phyloP scores from a whole-genome alignment of 139 green algal genomes.

The Asterochloris sp. region DNA sequence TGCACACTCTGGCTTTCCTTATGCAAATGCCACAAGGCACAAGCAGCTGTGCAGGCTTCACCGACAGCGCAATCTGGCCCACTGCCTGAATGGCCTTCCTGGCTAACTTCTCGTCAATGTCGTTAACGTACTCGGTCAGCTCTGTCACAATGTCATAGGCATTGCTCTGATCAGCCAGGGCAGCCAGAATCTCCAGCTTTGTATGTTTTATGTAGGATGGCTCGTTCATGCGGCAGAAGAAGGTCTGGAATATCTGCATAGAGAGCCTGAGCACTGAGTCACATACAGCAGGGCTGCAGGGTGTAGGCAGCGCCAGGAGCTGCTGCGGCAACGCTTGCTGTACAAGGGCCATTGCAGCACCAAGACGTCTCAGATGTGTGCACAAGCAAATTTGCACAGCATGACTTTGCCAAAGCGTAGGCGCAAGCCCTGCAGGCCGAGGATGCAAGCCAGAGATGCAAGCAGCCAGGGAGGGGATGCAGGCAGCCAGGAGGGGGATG shows the following conservation, averaged over 20 bases:
- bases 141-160: constrained; percentile 93
- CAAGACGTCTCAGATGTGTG: neutral
- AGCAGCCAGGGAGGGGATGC: no score
- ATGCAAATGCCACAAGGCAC: no score
- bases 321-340: neutral
- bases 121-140: constrained; percentile 72
- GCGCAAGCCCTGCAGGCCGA: no score
- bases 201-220: constrained; percentile 91
- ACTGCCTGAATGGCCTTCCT: constrained; percentile 73
- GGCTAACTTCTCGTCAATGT: constrained; percentile 67
- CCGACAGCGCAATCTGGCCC: constrained; percentile 64
- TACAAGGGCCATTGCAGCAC: neutral
- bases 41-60: neutral
- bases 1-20: no score
- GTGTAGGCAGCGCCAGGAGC: neutral
- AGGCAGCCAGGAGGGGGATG: no score
- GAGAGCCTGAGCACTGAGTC: neutral
- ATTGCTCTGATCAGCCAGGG: constrained; percentile 78
- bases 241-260: constrained; percentile 70
- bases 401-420: neutral
- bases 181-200: constrained; percentile 91
- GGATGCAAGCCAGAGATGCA: no score
- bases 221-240: constrained; percentile 92
- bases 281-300: neutral
- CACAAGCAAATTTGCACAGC: neutral